A percentile compares a stretch with the other conserved stretches of the same genome.
These are phyloP conservation scores for Boletus pseudo-olivaceus DNA, from an alignment of 768 basidiomycete genomes.

Conservation along the genomic window DNA sequence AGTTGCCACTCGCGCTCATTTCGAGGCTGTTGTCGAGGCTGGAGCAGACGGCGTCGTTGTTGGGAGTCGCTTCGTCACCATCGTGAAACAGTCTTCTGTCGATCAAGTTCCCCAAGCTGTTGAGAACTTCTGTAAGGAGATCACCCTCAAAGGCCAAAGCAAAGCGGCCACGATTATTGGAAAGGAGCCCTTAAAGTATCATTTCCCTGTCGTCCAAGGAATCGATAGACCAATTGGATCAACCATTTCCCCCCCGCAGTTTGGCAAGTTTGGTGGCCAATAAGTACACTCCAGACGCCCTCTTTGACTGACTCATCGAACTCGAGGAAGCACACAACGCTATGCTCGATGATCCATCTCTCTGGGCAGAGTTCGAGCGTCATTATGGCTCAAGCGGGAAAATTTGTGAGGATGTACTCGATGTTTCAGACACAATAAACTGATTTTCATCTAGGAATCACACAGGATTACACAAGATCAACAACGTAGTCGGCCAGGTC, in stretches of 20 bases:
- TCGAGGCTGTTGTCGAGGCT: not conserved
- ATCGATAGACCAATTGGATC: not conserved
- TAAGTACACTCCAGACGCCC: not conserved
- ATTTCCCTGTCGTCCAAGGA: not conserved
- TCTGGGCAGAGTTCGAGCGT: not conserved
- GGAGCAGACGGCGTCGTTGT: not conserved
- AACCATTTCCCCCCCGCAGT: not conserved
- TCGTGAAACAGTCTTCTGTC: not conserved
- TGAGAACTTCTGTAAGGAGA: not conserved
- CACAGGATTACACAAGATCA: not conserved
- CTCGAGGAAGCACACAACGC: not conserved
- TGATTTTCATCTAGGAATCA: not conserved
- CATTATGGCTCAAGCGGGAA: not conserved
- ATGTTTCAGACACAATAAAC: too few species aligned
- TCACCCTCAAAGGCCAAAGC: not conserved
- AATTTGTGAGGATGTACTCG: not conserved
- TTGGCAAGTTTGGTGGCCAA: not conserved
- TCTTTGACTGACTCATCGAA: not conserved
- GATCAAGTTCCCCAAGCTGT: not conserved
- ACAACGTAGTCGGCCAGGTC: not conserved
- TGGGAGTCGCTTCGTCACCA: not conserved
- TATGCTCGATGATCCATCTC: not conserved
- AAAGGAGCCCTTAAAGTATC: not conserved
- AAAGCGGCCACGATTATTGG: not conserved
- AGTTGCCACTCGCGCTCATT: not conserved